A percentile compares a stretch with the other conserved stretches of the same genome.
Conservation (phyloP, 768 basidiomycete species). For the Auriscalpium orientale region DNA sequence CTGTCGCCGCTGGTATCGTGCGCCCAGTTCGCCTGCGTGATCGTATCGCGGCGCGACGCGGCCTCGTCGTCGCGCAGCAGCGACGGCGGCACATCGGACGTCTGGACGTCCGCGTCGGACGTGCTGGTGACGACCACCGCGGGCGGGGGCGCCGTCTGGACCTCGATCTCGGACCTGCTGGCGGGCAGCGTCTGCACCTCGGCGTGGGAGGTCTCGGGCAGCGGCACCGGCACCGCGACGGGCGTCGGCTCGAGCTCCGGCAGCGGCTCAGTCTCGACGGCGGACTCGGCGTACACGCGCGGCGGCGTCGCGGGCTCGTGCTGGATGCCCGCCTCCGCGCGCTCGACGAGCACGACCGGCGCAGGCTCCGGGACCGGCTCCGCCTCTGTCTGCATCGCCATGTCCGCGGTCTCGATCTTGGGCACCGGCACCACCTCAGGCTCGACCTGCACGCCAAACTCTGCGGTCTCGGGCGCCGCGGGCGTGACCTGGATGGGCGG, state of each 20-base stretch:
- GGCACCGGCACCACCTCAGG: conserved; percentile 12
- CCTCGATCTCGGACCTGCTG: conserved; percentile 26
- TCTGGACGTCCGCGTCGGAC: conserved; percentile 17
- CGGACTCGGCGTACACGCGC: conserved; percentile 12
- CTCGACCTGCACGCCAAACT: conserved; percentile 29
- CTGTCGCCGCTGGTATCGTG: conserved; percentile 25
- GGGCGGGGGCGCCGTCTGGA: conserved; percentile 22
- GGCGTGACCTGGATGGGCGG: conserved; percentile 23
- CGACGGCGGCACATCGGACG: neutral
- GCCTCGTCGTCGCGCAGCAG: conserved; percentile 12
- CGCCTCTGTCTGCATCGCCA: conserved; percentile 26
- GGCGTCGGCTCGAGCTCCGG: conserved; percentile 18
- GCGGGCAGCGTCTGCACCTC: conserved; percentile 32
- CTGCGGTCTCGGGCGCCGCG: conserved; percentile 18
- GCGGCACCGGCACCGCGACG: neutral
- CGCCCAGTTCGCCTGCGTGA: conserved; percentile 10
- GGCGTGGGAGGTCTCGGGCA: conserved; percentile 10
- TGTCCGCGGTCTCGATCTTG: conserved; percentile 17
- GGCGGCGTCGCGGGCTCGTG: conserved; percentile 26
- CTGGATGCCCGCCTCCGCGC: conserved; percentile 44
- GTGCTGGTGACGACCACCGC: conserved; percentile 9
- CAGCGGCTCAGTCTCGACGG: conserved; percentile 14
- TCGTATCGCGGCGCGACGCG: conserved; percentile 2
- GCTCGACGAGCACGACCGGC: conserved; percentile 16
- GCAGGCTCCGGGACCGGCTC: conserved; percentile 8